Base-by-base conservation (phyloP, 1,139 yeast genomes). In the Debaryomyces coudertii region DNA sequence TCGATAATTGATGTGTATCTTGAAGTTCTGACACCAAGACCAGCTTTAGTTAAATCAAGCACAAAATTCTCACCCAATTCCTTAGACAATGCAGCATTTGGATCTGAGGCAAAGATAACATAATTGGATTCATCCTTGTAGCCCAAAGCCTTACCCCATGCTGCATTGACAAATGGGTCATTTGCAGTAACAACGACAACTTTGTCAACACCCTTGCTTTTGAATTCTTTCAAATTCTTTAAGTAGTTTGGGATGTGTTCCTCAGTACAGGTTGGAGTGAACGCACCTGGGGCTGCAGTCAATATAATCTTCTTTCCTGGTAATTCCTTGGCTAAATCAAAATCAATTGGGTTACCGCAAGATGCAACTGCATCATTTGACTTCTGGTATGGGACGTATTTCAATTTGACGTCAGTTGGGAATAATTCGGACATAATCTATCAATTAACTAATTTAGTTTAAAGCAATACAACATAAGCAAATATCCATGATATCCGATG, bases 211-310 rank as follows among this genome's bases (percentile, higher is more conserved):
- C 90, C 89, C 66, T 85, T 85, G 44, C 73, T 69, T 67, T 80
- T 77, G 55, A 86, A 75, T 47, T 83, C 79, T 8, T 63, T 63
- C 44, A 78, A 59, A 45, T 79, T 70, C 45, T 71, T 65, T 50
- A 90, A 69, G 68, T 76, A 88, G 14, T 83, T 88, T 23, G 97
- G 97, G 54, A 90, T 81, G 67, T 90, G 96, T 55, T 77, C 73
- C 53, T 82, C 87, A 30, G 93, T 82, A 70, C 96, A 90, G 5
- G 95, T 83, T 54, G 96, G 96, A 31, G 96, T 87, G 77, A 89
- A 90, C 20, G 97, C 96, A 53, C 95, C 96, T 51, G 96, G 96
- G 23, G 88, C 95, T 47, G 89, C 79, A 35, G 92, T 89, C 57
- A 89, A 74, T 36, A 87, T 82, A 39, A 87, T 77, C 54, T 77